Evolutionary conservation across 768 basidiomycete genomes (phyloP).

Genomic region (Tulasnella sp.): DNA sequence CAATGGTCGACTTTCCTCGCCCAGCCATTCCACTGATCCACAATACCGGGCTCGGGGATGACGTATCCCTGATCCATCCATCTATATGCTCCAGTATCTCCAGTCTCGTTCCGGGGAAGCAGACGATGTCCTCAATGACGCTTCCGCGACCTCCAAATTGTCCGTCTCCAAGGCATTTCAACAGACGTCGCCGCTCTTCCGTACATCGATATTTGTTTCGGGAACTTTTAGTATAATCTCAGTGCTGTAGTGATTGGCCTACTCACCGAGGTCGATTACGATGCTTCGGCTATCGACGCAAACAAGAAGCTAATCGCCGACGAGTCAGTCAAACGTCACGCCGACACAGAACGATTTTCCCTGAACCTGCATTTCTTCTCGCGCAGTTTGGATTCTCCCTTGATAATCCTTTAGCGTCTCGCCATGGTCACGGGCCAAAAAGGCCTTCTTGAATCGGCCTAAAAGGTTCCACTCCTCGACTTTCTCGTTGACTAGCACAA

Average conservation of each 20-base stretch:
- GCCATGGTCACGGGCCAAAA: background rate
- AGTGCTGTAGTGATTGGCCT: background rate
- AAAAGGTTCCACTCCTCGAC: background rate
- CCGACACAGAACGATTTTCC: background rate
- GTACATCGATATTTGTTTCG: background rate
- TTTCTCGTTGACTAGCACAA: background rate
- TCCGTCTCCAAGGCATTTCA: background rate
- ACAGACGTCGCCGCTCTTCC: background rate
- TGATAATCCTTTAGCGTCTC: background rate
- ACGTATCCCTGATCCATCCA: background rate
- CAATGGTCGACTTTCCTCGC: background rate
- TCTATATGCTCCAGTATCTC: background rate
- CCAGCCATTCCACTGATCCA: background rate
- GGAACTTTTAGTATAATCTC: background rate
- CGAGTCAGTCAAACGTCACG: background rate
- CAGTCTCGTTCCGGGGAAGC: background rate
- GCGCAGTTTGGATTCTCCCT: background rate
- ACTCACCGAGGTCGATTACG: background rate
- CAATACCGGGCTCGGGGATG: background rate
- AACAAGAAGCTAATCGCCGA: background rate
- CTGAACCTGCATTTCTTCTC: background rate
- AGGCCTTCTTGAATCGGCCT: background rate
- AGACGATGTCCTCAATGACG: background rate
- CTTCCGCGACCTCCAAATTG: background rate
- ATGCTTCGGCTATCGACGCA: background rate